A percentile compares a stretch with the other conserved stretches of the same genome.
phyloP scores from a whole-genome alignment of 306 rosid genomes.

The Geum urbanum region DNA sequence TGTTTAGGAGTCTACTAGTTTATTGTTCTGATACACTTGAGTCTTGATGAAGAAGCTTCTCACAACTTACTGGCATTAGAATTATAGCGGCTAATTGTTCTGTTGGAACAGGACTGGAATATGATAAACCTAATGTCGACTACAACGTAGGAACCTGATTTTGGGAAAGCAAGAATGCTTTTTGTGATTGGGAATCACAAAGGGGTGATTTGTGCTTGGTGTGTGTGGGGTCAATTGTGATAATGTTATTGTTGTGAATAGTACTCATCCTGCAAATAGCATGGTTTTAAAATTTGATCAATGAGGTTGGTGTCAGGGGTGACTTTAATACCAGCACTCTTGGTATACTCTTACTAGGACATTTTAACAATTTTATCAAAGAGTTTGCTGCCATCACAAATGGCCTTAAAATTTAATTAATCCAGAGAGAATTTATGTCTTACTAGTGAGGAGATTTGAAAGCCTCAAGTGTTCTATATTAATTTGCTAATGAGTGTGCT shows the following conservation, averaged over 20 bases:
- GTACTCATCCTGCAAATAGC: background rate
- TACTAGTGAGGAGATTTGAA: background rate
- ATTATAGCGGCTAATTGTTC: background rate
- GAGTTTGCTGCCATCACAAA: background rate
- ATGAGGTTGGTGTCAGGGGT: background rate
- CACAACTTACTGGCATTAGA: background rate
- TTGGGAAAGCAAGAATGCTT: conserved; percentile 2
- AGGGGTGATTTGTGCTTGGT: background rate
- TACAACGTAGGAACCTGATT: background rate
- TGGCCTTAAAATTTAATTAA: background rate
- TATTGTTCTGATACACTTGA: background rate
- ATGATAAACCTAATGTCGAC: background rate
- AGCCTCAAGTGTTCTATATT: background rate
- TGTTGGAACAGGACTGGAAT: background rate
- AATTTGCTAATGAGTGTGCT: background rate
- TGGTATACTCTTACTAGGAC: background rate
- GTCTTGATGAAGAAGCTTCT: background rate
- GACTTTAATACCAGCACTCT: background rate
- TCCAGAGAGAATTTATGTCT: background rate
- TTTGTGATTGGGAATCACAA: background rate
- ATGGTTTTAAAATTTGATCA: background rate
- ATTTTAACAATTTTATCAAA: background rate
- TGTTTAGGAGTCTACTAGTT: background rate
- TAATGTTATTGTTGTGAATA: background rate
- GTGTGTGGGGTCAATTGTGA: background rate